Conservation (phyloP, 768 basidiomycete genomes). For the Lactifluus piperatus region DNA sequence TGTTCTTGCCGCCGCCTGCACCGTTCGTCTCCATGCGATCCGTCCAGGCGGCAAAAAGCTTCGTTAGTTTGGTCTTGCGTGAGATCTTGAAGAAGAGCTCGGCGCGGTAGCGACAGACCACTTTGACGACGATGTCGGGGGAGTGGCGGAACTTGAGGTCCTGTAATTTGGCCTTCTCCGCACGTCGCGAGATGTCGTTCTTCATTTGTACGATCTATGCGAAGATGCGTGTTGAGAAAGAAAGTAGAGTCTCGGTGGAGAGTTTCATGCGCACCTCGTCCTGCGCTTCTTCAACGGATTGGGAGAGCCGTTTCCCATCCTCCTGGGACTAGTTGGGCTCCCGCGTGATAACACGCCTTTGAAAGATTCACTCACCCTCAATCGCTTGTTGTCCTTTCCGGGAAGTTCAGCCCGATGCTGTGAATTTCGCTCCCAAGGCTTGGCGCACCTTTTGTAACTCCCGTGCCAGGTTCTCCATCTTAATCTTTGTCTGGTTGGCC, state of each 20-base stretch:
- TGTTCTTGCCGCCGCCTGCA: conserved; percentile 31
- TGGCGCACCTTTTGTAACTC: conserved; percentile 74
- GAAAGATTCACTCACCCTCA: conserved; percentile 48
- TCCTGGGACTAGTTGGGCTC: conserved; percentile 44
- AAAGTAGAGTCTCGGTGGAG: background rate
- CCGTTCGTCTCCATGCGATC: conserved; percentile 62
- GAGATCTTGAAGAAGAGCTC: conserved; percentile 92
- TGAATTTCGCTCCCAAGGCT: background rate
- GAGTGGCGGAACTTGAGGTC: conserved; percentile 77
- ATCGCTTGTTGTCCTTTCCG: conserved; percentile 75
- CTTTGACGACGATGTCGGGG: conserved; percentile 87
- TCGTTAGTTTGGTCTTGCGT: conserved; percentile 77
- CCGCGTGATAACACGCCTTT: conserved; percentile 29
- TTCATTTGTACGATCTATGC: conserved; percentile 70
- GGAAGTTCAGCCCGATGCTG: conserved; percentile 7
- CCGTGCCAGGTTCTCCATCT: conserved; percentile 84
- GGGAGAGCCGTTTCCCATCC: conserved; percentile 71
- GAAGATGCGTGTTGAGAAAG: background rate
- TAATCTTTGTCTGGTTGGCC: conserved; percentile 80
- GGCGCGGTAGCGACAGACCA: conserved; percentile 80
- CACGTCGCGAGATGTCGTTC: conserved; percentile 70
- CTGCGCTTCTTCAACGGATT: conserved; percentile 79
- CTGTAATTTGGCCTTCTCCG: conserved; percentile 68
- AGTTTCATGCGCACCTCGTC: conserved; percentile 49
- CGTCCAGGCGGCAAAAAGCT: conserved; percentile 82